Conservation (phyloP, 2,329 filamentous ascomycete species). For the Malbranchea cinnamomea region DNA sequence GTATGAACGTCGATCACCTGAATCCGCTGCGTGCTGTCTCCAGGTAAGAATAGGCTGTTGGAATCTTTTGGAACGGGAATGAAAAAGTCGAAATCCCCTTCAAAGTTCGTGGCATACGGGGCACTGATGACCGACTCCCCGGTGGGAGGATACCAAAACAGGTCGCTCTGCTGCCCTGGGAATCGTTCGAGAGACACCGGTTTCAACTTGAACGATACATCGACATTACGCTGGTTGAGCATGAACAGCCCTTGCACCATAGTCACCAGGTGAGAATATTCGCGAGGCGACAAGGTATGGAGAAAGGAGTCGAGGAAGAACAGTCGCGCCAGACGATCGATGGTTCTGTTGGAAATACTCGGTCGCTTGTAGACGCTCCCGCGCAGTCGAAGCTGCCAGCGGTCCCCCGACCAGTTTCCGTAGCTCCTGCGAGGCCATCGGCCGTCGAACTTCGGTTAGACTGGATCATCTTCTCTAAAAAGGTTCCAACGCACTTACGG, state of each 20-base stretch:
- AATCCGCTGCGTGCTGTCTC: conserved; percentile 48
- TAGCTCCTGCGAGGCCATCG: too few relatives aligned
- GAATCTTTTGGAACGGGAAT: conserved; percentile 46
- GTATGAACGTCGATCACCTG: conserved; percentile 56
- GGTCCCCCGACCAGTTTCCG: conserved; percentile 63
- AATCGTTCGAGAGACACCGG: conserved; percentile 43
- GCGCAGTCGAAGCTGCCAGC: conserved; percentile 63
- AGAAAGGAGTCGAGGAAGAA: conserved; percentile 55
- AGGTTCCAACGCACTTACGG: too few relatives aligned
- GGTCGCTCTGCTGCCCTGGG: conserved; percentile 41
- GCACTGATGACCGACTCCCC: conserved; percentile 48
- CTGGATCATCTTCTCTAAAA: too few relatives aligned
- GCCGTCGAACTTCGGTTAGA: too few relatives aligned
- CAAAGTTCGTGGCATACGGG: conserved; percentile 48
- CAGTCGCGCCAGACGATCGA: conserved; percentile 54
- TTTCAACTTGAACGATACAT: conserved; percentile 5
- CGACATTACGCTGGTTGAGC: conserved; percentile 43
- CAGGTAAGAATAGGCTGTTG: conserved; percentile 39
- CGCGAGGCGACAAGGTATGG: conserved; percentile 39
- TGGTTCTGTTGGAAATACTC: conserved; percentile 46
- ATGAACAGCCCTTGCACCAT: conserved; percentile 59
- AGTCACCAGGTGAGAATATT: conserved; percentile 57
- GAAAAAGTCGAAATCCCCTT: conserved; percentile 63
- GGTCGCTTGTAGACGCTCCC: conserved; percentile 74
- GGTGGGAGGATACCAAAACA: conserved; percentile 38